Evolutionary conservation across 306 rosid genomes (phyloP).

Genomic region (Comarum palustre): DNA sequence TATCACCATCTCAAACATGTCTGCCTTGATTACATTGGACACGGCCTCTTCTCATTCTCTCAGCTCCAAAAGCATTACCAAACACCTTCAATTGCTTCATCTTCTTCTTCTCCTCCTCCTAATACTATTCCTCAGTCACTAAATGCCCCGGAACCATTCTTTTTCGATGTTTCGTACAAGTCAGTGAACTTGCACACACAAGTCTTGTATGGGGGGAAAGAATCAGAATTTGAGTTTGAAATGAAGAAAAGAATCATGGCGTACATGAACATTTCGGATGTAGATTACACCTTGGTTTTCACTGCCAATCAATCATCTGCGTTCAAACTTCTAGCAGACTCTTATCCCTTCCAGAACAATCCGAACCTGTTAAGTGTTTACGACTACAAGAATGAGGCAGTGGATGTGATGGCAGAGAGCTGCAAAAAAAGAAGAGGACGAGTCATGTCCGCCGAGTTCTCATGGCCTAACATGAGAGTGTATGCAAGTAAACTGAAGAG

Average conservation of each 20-base stretch:
- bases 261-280: constrained; percentile 70
- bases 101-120: constrained; percentile 29
- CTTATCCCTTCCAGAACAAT: constrained; percentile 62
- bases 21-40: constrained; percentile 74
- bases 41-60: constrained; percentile 71
- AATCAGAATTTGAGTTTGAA: constrained; percentile 53
- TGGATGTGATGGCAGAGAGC: constrained; percentile 56
- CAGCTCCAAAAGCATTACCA: constrained; percentile 33
- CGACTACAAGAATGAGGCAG: constrained; percentile 61
- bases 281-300: constrained; percentile 66
- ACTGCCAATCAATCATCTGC: constrained; percentile 73
- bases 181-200: constrained; percentile 61
- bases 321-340: constrained; percentile 63
- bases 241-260: constrained; percentile 58
- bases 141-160: constrained; percentile 31
- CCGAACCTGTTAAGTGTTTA: constrained; percentile 66
- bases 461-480: constrained; percentile 55
- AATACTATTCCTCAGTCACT: constrained; percentile 13
- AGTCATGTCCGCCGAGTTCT: constrained; percentile 53
- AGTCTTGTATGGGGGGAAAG: constrained; percentile 43
- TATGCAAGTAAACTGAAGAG: constrained; percentile 46
- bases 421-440: constrained; percentile 59
- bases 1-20: constrained; percentile 62
- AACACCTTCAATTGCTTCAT: constrained; percentile 23
- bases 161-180: constrained; percentile 54